Evolutionary conservation across 2,329 filamentous ascomycete genomes (phyloP).

Genomic region (Magnaporthiopsis poae): DNA sequence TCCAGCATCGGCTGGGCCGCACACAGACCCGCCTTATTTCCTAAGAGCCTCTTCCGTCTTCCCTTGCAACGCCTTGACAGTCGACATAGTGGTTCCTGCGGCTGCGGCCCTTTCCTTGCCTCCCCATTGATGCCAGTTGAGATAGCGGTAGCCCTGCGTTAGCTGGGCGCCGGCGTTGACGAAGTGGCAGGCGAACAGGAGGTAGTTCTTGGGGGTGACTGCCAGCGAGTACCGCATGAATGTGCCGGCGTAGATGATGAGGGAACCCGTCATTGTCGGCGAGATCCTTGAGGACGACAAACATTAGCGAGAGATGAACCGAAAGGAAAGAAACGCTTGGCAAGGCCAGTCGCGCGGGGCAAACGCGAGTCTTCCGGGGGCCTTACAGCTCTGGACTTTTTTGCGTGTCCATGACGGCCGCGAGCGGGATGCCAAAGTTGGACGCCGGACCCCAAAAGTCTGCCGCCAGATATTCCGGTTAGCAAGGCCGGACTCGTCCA

Average conservation of each 20-base stretch:
- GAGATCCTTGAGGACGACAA: conserved; percentile 46
- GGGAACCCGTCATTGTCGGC: conserved; percentile 57
- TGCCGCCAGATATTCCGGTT: conserved; percentile 23
- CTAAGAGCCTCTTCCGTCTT: conserved; percentile 23
- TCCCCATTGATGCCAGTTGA: conserved; percentile 56
- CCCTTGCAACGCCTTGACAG: conserved; percentile 27
- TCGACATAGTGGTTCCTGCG: conserved; percentile 31
- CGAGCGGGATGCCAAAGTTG: conserved; percentile 79
- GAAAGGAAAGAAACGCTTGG: background rate
- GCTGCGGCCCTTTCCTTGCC: conserved; percentile 37
- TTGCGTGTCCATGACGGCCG: conserved; percentile 72
- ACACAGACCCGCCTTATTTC: conserved; percentile 23
- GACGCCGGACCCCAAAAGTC: conserved; percentile 86
- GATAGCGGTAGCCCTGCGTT: conserved; percentile 59
- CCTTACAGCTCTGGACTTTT: conserved; percentile 78
- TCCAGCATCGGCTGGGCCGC: no score
- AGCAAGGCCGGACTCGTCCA: background rate
- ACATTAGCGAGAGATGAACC: conserved; percentile 1
- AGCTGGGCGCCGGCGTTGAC: conserved; percentile 60
- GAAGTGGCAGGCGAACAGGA: conserved; percentile 61
- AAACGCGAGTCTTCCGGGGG: background rate
- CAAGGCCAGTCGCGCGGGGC: background rate
- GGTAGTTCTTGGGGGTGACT: conserved; percentile 57
- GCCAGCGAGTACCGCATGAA: conserved; percentile 66
- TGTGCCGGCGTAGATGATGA: conserved; percentile 58